Base-by-base conservation (phyloP, 192 early-diverging fungal genomes). In the Rhizoclosmatium sp. region DNA sequence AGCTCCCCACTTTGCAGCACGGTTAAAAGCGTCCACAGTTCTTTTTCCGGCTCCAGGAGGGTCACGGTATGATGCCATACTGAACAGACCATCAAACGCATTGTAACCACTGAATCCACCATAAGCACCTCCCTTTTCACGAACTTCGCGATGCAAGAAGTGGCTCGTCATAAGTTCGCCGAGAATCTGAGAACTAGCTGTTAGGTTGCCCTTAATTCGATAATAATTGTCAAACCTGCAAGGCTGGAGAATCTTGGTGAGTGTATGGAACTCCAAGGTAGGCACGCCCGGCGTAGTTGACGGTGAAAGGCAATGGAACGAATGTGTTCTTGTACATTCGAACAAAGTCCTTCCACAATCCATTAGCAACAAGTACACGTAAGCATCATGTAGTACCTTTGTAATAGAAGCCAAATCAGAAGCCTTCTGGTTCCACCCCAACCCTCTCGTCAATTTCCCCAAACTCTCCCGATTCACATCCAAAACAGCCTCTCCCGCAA, bases 91-190 rank as follows among this genome's bases (percentile, higher is more conserved):
- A 21, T 92, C 92, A 0, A 91, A 78, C 0, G 92, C 82, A n/a
- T 89, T 86, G 83, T 93, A 72, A 1, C 79, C 71, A 1, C 95
- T 91, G 10, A 95, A 95, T n/a, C 94, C 97, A 40, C 96, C 96
- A 82, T 99, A 99, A 2, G 97, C 97, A 42, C 97, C 97, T 80
- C 95, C 95, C 87, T 94, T 96, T 79, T 99, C 97, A 78, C 97
- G 92, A 64, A 99, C 93, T 84, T 99, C 97, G 59, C 95, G 94
- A 83, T 99, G 97, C n/a, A 99, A 82, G 82, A 88, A 97, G 76
- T 94, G 87, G 75, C 91, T 88, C 19, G 94, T 95, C 87, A 98
- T 88, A 42, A 97, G 85, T 9, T 94, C 94, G 2, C 93, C 90
- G 39, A 97, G 81, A 4, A 93, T 78, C 84, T 88, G 71, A n/a